phyloP scores from a whole-genome alignment of 768 basidiomycete genomes.

The Cystoderma amianthinum region DNA sequence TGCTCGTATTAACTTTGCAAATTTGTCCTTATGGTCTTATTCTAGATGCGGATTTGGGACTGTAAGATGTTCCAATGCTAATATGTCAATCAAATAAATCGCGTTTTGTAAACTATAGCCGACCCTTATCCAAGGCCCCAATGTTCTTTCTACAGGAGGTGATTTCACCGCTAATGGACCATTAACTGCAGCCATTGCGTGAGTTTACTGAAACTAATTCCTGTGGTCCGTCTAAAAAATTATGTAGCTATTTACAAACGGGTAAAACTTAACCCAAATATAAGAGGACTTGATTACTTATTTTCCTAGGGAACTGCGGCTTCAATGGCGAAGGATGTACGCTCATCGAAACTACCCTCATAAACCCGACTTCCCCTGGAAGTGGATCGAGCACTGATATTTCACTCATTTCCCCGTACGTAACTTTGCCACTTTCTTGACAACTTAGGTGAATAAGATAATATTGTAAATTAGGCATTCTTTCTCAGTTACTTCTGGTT shows the following conservation, averaged over 20 bases:
- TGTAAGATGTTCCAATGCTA: neutral
- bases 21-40: neutral
- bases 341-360: slow-evolving; percentile 27
- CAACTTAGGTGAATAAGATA: no score
- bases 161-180: slow-evolving; percentile 21
- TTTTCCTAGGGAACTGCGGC: slow-evolving; percentile 21
- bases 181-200: slow-evolving; percentile 25
- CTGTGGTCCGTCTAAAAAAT: neutral
- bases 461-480: slow-evolving; percentile 23
- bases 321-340: slow-evolving; percentile 33
- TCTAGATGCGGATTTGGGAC: slow-evolving; percentile 26
- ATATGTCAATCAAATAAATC: neutral
- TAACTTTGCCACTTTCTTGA: no score
- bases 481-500: slow-evolving; percentile 32
- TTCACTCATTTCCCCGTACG: slow-evolving; percentile 30
- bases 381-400: slow-evolving; percentile 27
- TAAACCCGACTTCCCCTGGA: slow-evolving; percentile 22
- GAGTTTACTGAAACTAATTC: slow-evolving; percentile 5
- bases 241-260: slow-evolving; percentile 1
- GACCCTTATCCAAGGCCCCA: slow-evolving; percentile 16
- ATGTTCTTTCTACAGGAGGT: slow-evolving; percentile 22
- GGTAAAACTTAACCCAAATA: slow-evolving; percentile 5
- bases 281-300: neutral
- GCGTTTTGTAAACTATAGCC: no score
- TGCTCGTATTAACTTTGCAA: neutral